Conservation (phyloP, 2,329 filamentous ascomycete genomes). For the Huntiella decipiens region DNA sequence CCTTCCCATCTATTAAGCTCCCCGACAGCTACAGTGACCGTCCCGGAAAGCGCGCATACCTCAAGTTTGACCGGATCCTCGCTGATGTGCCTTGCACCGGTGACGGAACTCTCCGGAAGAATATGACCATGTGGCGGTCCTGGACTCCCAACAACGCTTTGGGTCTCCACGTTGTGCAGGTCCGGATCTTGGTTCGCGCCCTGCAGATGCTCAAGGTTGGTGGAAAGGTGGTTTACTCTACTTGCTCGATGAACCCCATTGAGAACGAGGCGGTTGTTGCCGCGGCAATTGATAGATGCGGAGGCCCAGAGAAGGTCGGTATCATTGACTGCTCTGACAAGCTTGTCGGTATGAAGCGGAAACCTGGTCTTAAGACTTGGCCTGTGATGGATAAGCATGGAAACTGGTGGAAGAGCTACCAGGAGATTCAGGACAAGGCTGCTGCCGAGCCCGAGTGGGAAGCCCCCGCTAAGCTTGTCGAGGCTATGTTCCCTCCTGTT, state of each 20-base stretch:
- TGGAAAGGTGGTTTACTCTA: conserved; percentile 89
- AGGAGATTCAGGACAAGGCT: conserved; percentile 55
- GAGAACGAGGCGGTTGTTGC: conserved; percentile 91
- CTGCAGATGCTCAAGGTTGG: conserved; percentile 93
- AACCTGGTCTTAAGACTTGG: conserved; percentile 63
- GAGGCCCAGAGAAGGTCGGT: conserved; percentile 61
- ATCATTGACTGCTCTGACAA: conserved; percentile 68
- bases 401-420: conserved; percentile 62
- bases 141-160: conserved; percentile 80
- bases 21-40: conserved; percentile 37
- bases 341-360: conserved; percentile 58
- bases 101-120: conserved; percentile 87
- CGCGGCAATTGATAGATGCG: conserved; percentile 75
- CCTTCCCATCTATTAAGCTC: conserved; percentile 86
- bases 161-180: conserved; percentile 71
- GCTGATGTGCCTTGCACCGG: conserved; percentile 95
- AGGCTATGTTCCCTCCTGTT: conserved; percentile 65
- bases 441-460: conserved; percentile 35
- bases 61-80: conserved; percentile 92
- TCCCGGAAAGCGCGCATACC: conserved; percentile 44
- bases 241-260: conserved; percentile 95
- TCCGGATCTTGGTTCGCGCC: conserved; percentile 75
- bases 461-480: conserved; percentile 47
- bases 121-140: conserved; percentile 82
- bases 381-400: conserved; percentile 77